Evolutionary conservation across 805 yeast species (phyloP).

Genomic region (Kregervanrija fluxuum): DNA sequence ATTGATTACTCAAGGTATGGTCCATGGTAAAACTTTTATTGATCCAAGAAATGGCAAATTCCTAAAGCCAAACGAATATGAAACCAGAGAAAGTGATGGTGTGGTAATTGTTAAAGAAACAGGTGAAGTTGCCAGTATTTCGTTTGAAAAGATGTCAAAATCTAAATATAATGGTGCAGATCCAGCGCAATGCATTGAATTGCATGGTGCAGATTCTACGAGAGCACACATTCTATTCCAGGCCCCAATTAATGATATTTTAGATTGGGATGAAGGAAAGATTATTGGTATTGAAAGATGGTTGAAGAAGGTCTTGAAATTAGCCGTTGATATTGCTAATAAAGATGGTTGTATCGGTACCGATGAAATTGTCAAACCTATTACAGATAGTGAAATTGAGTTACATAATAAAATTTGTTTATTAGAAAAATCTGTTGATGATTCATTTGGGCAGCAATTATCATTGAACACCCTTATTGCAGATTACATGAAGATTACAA

Average conservation of each 20-base stretch:
- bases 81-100: slow-evolving; percentile 26
- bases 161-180: slow-evolving; percentile 94
- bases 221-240: slow-evolving; percentile 90
- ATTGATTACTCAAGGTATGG: slow-evolving; percentile 95
- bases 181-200: slow-evolving; percentile 65
- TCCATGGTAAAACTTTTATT: slow-evolving; percentile 78
- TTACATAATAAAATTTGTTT: slow-evolving; percentile 53
- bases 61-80: slow-evolving; percentile 72
- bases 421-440: slow-evolving; percentile 42
- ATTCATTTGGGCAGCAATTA: slow-evolving; percentile 50
- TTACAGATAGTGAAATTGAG: slow-evolving; percentile 35
- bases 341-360: slow-evolving; percentile 8
- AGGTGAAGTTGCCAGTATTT: slow-evolving; percentile 43
- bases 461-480: slow-evolving; percentile 82
- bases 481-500: slow-evolving; percentile 80
- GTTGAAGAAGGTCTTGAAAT: slow-evolving; percentile 48
- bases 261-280: slow-evolving; percentile 86
- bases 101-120: slow-evolving; percentile 42
- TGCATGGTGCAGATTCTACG: slow-evolving; percentile 89
- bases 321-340: slow-evolving; percentile 25
- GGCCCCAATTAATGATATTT: slow-evolving; percentile 76
- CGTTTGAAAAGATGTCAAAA: slow-evolving; percentile 93
- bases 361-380: slow-evolving; percentile 13
- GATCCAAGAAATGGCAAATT: slow-evolving; percentile 71
- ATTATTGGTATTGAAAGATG: slow-evolving; percentile 86